Conservation (phyloP, 2,329 filamentous ascomycete genomes). For the Fusarium robinianum region DNA sequence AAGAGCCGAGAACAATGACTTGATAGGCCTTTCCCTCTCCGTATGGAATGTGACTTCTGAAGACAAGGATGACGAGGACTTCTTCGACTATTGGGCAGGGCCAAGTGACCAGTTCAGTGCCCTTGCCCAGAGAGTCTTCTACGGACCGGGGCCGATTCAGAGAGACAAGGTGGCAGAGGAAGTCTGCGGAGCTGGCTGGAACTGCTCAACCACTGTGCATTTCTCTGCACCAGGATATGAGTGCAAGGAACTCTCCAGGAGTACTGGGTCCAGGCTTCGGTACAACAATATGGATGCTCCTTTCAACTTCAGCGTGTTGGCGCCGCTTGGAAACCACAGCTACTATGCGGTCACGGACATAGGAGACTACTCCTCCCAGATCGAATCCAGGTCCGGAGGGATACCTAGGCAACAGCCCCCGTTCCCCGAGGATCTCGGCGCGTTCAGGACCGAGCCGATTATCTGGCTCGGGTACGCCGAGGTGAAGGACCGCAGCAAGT, state of each 20-base stretch:
- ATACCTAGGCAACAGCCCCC: not conserved
- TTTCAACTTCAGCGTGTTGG: slow-evolving; percentile 22
- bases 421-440: slow-evolving; percentile 22
- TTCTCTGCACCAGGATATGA: slow-evolving; percentile 30
- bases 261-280: slow-evolving; percentile 6
- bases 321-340: slow-evolving; percentile 18
- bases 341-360: slow-evolving; percentile 15
- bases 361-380: slow-evolving; percentile 27
- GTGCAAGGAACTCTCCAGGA: slow-evolving; percentile 23
- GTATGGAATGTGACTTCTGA: slow-evolving; percentile 18
- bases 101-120: slow-evolving; percentile 2
- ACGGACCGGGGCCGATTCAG: slow-evolving; percentile 11
- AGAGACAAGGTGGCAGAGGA: slow-evolving; percentile 13
- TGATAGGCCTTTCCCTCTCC: slow-evolving; percentile 22
- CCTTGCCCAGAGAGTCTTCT: slow-evolving; percentile 24
- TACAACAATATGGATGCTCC: slow-evolving; percentile 13
- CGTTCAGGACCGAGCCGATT: slow-evolving; percentile 19
- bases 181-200: slow-evolving; percentile 25
- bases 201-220: slow-evolving; percentile 27
- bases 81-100: slow-evolving; percentile 27
- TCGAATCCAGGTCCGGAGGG: slow-evolving; percentile 1
- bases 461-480: slow-evolving; percentile 30
- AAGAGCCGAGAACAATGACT: not conserved
- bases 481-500: slow-evolving; percentile 5
- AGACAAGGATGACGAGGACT: not conserved